Evolutionary conservation across 1,284 basidiomycete genomes (phyloP).

Genomic region (Heterobasidion irregulare): DNA sequence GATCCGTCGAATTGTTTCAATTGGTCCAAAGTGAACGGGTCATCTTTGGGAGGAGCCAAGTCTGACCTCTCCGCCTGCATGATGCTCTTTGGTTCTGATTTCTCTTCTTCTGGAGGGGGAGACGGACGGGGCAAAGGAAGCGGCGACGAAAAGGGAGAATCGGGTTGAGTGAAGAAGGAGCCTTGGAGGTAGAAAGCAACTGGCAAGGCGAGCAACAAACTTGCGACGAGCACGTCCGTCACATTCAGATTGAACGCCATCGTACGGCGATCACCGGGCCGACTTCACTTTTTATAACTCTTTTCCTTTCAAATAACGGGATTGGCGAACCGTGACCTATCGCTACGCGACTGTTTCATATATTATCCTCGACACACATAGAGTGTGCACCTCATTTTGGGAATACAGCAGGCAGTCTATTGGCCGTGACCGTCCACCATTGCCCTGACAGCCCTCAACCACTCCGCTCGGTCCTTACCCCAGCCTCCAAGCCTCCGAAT

Average conservation of each 20-base stretch:
- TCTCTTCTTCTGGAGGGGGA: slow-evolving; percentile 2
- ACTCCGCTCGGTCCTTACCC: slow-evolving; percentile 17
- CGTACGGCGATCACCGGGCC: neutral
- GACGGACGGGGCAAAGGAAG: neutral
- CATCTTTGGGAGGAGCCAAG: slow-evolving; percentile 70
- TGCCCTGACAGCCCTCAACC: slow-evolving; percentile 15
- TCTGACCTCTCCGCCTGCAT: slow-evolving; percentile 60
- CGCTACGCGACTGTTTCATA: too few relatives aligned
- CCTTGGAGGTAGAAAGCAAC: slow-evolving; percentile 3
- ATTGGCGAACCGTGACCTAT: too few relatives aligned
- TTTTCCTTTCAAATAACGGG: too few relatives aligned
- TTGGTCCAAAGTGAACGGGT: slow-evolving; percentile 64
- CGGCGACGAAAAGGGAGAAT: neutral
- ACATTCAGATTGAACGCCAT: neutral
- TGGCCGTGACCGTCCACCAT: slow-evolving; percentile 4
- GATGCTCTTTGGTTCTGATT: slow-evolving; percentile 40
- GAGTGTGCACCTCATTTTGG: too few relatives aligned
- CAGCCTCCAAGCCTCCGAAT: slow-evolving; percentile 21
- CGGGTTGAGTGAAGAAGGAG: neutral
- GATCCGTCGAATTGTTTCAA: slow-evolving; percentile 68
- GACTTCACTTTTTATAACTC: too few relatives aligned
- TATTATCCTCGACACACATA: too few relatives aligned
- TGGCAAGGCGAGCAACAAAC: slow-evolving; percentile 7
- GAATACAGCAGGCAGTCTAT: too few relatives aligned
- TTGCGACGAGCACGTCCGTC: slow-evolving; percentile 4